Evolutionary conservation across 352 stramenopile species (phyloP).

Genomic region (Globisporangium carolinianum): DNA sequence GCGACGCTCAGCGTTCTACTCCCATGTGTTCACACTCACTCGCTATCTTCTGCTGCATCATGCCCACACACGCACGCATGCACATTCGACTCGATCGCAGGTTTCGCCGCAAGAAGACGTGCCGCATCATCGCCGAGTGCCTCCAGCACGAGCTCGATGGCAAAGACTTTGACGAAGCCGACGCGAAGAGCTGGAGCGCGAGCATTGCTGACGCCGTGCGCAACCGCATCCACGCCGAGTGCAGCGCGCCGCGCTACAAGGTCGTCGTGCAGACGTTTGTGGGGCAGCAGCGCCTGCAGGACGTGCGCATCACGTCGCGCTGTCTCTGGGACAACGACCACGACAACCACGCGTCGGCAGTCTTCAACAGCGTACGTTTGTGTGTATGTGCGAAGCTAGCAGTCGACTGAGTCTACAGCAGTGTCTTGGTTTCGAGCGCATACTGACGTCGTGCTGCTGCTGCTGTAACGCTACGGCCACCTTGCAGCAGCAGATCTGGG

Average conservation of each 20-base stretch:
- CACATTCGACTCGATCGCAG: conserved; percentile 12
- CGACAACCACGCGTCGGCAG: conserved; percentile 90
- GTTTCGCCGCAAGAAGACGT: conserved; percentile 71
- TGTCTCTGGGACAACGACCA: conserved; percentile 92
- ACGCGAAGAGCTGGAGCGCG: conserved; percentile 61
- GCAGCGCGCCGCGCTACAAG: conserved; percentile 88
- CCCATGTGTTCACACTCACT: too few species aligned
- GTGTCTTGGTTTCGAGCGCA: too few species aligned
- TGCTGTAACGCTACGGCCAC: not conserved
- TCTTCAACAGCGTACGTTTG: conserved; percentile 78
- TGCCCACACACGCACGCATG: not conserved
- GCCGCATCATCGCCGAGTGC: conserved; percentile 62
- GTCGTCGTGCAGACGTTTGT: conserved; percentile 93
- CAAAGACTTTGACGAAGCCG: conserved; percentile 71
- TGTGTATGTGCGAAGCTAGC: not conserved
- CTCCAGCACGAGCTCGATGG: conserved; percentile 59
- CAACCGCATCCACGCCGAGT: conserved; percentile 50
- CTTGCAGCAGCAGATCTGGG: conserved; percentile 78
- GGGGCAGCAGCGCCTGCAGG: conserved; percentile 90
- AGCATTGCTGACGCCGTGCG: conserved; percentile 63
- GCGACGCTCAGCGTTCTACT: too few species aligned
- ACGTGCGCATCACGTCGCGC: conserved; percentile 88
- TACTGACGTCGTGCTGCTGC: not conserved
- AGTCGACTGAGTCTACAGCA: too few species aligned
- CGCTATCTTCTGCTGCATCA: too few species aligned